Percentiles rank a stretch among this genome's conserved stretches.
Conservation (phyloP, 2,329 filamentous ascomycete species). For the Sclerotinia nivalis region DNA sequence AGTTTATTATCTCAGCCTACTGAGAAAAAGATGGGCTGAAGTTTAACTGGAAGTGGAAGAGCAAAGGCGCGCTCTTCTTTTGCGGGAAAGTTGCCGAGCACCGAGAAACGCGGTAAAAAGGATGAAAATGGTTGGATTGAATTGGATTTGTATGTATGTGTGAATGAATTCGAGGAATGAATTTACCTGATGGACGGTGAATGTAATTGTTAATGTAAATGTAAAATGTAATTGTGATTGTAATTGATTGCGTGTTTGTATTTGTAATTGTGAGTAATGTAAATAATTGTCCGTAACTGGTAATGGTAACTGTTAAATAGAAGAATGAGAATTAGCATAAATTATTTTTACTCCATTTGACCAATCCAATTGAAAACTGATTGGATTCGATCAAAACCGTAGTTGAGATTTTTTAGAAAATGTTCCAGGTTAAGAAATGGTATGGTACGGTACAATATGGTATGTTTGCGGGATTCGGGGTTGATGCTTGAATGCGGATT, state of each 20-base stretch:
- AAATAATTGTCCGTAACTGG: neutral
- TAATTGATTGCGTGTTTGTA: neutral
- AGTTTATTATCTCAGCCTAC: conserved; percentile 24
- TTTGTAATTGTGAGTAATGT: neutral
- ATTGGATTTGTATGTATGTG: conserved; percentile 23
- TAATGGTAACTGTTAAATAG: neutral
- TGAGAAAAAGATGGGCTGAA: conserved; percentile 22
- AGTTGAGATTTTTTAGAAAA: neutral
- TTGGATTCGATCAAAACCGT: neutral
- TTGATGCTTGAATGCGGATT: conserved; percentile 7
- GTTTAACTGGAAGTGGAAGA: conserved; percentile 15
- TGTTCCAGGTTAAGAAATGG: conserved; percentile 11
- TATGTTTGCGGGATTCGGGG: neutral
- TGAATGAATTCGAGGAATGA: conserved; percentile 8
- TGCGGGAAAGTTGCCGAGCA: conserved; percentile 7
- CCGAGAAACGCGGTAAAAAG: conserved; percentile 13
- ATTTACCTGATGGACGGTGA: conserved; percentile 6
- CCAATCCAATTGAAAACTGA: neutral
- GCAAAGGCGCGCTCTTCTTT: conserved; percentile 18
- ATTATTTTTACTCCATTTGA: conserved; percentile 12
- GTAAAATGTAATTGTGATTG: neutral
- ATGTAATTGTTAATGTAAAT: neutral
- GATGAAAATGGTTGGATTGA: conserved; percentile 1
- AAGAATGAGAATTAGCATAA: neutral
- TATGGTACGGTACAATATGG: neutral